These are phyloP conservation scores for Alternaria infectoria DNA, from an alignment of 2,329 filamentous ascomycete species.

Conservation along the genomic window DNA sequence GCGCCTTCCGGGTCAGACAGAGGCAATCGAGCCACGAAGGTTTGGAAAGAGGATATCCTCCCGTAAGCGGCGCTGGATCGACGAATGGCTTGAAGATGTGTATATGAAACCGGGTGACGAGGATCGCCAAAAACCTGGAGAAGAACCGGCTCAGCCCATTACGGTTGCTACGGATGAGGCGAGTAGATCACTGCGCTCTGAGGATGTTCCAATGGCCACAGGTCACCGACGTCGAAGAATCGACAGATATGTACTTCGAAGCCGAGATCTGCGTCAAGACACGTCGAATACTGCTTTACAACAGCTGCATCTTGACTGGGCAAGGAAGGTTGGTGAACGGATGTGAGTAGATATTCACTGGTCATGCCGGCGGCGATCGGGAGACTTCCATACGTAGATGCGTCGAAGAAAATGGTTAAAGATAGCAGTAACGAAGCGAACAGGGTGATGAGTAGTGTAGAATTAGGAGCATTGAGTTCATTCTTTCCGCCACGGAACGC, in stretches of 20 bases:
- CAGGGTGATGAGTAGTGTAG: not conserved
- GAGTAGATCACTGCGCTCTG: not conserved
- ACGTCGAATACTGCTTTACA: not conserved
- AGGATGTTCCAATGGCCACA: not conserved
- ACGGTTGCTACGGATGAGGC: not conserved
- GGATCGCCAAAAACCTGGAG: not conserved
- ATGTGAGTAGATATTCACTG: not conserved
- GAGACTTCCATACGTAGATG: not conserved
- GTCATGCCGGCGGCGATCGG: not conserved
- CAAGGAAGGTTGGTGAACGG: not conserved
- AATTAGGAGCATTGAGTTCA: not conserved
- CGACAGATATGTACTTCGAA: not conserved
- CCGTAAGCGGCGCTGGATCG: not conserved
- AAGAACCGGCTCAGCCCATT: not conserved
- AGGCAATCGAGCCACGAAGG: not conserved
- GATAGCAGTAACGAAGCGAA: not conserved
- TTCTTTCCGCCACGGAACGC: not conserved
- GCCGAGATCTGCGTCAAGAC: not conserved
- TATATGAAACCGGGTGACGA: not conserved
- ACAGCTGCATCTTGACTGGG: not conserved
- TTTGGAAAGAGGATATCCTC: not conserved
- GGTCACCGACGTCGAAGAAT: not conserved
- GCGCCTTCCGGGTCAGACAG: not conserved
- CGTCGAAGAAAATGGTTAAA: not conserved
- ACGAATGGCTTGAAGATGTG: not conserved